Evolutionary conservation across 495 filamentous ascomycete genomes (phyloP).

Genomic region (Glarea lozoyensis): DNA sequence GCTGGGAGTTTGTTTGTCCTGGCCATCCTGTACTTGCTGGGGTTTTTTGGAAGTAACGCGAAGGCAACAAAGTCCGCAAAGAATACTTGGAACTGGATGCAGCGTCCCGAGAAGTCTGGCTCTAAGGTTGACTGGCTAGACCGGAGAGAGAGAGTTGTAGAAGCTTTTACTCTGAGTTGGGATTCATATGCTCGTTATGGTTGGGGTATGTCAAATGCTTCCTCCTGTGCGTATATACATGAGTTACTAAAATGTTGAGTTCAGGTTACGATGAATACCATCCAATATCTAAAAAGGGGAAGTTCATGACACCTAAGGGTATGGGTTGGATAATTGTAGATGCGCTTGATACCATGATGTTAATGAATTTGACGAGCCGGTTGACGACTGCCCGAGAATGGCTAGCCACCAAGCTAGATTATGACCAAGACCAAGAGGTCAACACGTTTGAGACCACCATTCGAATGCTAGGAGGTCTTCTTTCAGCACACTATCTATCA

Average conservation of each 20-base stretch:
- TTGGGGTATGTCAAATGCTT: slow-evolving; percentile 62
- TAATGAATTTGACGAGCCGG: slow-evolving; percentile 93
- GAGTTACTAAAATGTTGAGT: neutral
- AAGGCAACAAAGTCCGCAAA: slow-evolving; percentile 19
- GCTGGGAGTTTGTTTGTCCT: slow-evolving; percentile 41
- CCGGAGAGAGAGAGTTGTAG: slow-evolving; percentile 76
- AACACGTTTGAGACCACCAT: slow-evolving; percentile 98
- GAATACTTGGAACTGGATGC: slow-evolving; percentile 34
- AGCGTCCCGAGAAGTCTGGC: slow-evolving; percentile 24
- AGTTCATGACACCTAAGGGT: slow-evolving; percentile 72
- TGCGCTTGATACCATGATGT: slow-evolving; percentile 88
- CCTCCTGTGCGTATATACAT: neutral
- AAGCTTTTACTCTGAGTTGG: slow-evolving; percentile 85
- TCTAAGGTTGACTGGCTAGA: slow-evolving; percentile 57
- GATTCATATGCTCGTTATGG: slow-evolving; percentile 86
- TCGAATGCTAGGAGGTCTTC: slow-evolving; percentile 88
- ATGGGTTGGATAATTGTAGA: slow-evolving; percentile 99
- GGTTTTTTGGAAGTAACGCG: slow-evolving; percentile 35
- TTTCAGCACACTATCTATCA: slow-evolving; percentile 92
- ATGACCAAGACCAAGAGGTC: slow-evolving; percentile 89
- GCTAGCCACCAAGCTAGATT: slow-evolving; percentile 74
- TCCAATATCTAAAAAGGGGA: slow-evolving; percentile 69
- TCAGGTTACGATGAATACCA: slow-evolving; percentile 81
- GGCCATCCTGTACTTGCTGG: slow-evolving; percentile 48
- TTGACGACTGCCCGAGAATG: slow-evolving; percentile 81